Evolutionary conservation across 768 basidiomycete species (phyloP), one percentile per base, ranked within the genome.

Genomic region (Daedaleopsis nitida): DNA sequence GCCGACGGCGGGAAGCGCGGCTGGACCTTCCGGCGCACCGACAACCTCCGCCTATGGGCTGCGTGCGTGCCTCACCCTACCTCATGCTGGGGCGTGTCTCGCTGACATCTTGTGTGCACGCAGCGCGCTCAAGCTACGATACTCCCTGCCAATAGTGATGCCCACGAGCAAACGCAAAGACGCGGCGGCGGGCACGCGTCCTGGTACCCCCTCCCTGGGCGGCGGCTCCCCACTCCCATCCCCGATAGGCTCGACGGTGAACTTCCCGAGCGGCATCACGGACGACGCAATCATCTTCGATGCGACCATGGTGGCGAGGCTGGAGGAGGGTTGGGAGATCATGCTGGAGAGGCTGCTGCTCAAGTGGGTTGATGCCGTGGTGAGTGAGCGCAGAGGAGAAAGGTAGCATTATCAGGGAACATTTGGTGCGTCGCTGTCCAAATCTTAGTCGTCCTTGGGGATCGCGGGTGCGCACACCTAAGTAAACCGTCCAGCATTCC

Each of bases 11-110:
- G 71, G 6, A 84, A 80, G 74, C 82, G 79, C 60, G 85, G 87
- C 0, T 93, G 91, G 89, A 93, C 93, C 19, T 96, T 94, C 71
- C 77, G 94, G 61, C 76, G 93, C 58, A 91, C 86, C 1, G 94
- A 96, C 73, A 96, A 96, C 70, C 75, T 96, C 32, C 79, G 91
- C 24, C 72, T 94, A 21, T 96, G 91, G 88, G 87, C 85, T 47
- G 94, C 90, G 92, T 94, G 70, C 55, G 89, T 83, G 23, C 54
- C 48, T 43, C 21, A 48, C 17, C 44, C 43, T 21, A 49, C 1
- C 44, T 21, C 2, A 21, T 12, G 5, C 24, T n/a, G 48, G 1
- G 5, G 6, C n/a, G 27, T 55, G 4, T 42, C 43, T 34, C 24
- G 34, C 38, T 37, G 27, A 32, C 12, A 2, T 27, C 5, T 14